Conservation (phyloP, 768 basidiomycete species). For the Kwoniella bestiolae region DNA sequence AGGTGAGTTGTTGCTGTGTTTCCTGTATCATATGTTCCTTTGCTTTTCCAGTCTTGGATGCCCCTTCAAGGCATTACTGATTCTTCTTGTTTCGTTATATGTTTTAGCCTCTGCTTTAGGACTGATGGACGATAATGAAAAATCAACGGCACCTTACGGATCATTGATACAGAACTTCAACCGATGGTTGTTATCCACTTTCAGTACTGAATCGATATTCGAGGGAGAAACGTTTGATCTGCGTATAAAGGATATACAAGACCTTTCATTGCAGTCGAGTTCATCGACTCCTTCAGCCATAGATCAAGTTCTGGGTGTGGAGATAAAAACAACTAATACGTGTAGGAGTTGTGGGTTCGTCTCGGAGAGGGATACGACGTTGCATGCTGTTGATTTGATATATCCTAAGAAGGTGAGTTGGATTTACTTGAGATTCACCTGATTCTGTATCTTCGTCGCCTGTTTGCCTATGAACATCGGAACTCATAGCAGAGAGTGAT, state of each 20-base stretch:
- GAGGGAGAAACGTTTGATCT: constrained; percentile 40
- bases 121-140: constrained; percentile 83
- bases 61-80: neutral
- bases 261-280: constrained; percentile 52
- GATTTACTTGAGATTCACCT: no score
- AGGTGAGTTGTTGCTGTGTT: constrained; percentile 61
- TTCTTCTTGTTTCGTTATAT: neutral
- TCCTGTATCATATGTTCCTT: neutral
- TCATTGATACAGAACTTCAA: constrained; percentile 94
- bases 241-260: constrained; percentile 2
- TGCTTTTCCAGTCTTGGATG: no score
- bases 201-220: constrained; percentile 62
- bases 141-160: constrained; percentile 73
- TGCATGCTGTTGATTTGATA: constrained; percentile 80
- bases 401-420: constrained; percentile 83
- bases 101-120: constrained; percentile 71
- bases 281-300: constrained; percentile 65
- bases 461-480: no score
- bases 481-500: no score
- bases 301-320: constrained; percentile 81
- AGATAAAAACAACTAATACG: constrained; percentile 72
- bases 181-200: constrained; percentile 85
- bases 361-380: constrained; percentile 74
- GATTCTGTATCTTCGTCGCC: no score
- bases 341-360: constrained; percentile 76